phyloP scores from a whole-genome alignment of 495 filamentous ascomycete species.

The Parathielavia appendiculata region DNA sequence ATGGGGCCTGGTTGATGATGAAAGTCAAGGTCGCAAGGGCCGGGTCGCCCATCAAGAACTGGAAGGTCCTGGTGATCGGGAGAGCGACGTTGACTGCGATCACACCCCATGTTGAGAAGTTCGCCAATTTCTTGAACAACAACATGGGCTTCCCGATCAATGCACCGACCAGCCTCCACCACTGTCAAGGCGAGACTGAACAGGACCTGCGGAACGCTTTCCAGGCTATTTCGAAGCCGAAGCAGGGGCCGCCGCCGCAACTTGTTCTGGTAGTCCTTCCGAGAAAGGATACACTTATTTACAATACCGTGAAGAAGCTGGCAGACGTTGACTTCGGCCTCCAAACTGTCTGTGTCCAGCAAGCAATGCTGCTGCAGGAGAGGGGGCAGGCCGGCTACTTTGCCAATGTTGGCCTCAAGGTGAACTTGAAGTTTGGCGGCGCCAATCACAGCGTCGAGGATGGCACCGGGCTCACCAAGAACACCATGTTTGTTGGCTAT shows the following conservation, averaged over 20 bases:
- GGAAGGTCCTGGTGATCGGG: conserved; percentile 28
- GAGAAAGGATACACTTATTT: conserved; percentile 45
- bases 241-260: conserved; percentile 1
- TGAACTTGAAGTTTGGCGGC: conserved; percentile 84
- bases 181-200: not conserved
- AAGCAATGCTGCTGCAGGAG: conserved; percentile 44
- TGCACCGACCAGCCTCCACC: not conserved
- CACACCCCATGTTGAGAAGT: conserved; percentile 28
- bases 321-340: conserved; percentile 62
- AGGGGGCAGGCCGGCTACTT: conserved; percentile 51
- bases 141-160: conserved; percentile 36
- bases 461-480: conserved; percentile 49
- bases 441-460: conserved; percentile 59
- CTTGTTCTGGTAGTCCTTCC: conserved; percentile 64
- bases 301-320: conserved; percentile 62
- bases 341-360: conserved; percentile 58
- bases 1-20: conserved; percentile 41
- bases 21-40: conserved; percentile 29
- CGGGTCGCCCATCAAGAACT: conserved; percentile 29
- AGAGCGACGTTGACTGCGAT: not conserved
- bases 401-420: conserved; percentile 72
- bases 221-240: conserved; percentile 3
- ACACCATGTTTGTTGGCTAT: conserved; percentile 77
- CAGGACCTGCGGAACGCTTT: conserved; percentile 17
- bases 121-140: conserved; percentile 33